Evolutionary conservation across 371 early-diverging fungal species (phyloP), one percentile per base, ranked within the genome.

Genomic region (Mucor velutinosus): DNA sequence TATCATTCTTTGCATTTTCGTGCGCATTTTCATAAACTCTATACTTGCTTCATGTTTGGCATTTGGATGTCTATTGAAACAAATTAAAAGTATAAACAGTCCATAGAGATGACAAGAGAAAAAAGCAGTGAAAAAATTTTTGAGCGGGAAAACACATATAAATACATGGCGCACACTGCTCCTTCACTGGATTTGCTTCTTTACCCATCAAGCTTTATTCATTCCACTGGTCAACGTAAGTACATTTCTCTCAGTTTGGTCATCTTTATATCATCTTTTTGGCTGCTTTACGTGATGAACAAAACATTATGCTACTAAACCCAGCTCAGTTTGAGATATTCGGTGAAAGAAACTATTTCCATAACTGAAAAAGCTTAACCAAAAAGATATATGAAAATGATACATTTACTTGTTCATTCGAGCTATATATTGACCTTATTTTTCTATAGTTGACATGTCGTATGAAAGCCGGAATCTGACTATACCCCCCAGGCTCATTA

Each of bases 301-400:
- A 57, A 66, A 61, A 68, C 63, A n/a, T 62, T 32, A 43, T 68
- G 69, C 69, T 68, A 68, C 64, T 68, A 68, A 68, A 68, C 69
- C 69, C 69, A 68, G 69, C 69, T 68, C 69, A 68, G 69, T 68
- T 68, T 68, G 69, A 67, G 67, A 68, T 62, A 33, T 63, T 47
- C 69, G 62, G 30, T 68, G 69, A 68, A 68, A 68, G 69, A 58
- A 68, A 67, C 51, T 55, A 41, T 37, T 55, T 56, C 43, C 55
- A 39, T 33, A 19, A 64, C 64, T 64, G 64, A 64, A 64, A 41
- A 64, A 56, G 30, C 32, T 49, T 29, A 64, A 41, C 41, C 41
- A 41, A 56, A 43, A 49, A 63, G 63, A 53, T 27, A 15, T 55
- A 37, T 55, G 41, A 56, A 64, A 58, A 35, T 58, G 37, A 58